Conservation (phyloP, 768 basidiomycete species). For the Amanita muscaria region DNA sequence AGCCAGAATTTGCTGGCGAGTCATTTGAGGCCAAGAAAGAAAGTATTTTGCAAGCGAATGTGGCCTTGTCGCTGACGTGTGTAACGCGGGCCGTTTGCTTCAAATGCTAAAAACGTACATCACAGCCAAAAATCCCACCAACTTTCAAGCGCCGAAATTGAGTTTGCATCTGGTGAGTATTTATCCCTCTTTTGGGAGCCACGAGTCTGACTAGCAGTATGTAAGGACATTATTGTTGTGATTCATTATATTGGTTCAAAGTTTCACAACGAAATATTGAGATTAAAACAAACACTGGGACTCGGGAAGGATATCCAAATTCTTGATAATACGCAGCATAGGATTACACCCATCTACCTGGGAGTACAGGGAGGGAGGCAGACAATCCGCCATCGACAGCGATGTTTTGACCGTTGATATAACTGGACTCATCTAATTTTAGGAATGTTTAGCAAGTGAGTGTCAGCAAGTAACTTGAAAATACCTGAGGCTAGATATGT, state of each 20-base stretch:
- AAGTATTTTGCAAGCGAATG: conserved; percentile 28
- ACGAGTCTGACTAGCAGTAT: no score
- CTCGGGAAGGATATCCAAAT: no score
- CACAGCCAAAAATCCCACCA: conserved; percentile 25
- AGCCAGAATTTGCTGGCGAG: conserved; percentile 38
- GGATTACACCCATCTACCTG: conserved; percentile 67
- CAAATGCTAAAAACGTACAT: background rate
- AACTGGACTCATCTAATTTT: conserved; percentile 72
- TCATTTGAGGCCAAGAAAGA: conserved; percentile 37
- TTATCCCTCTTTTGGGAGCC: background rate
- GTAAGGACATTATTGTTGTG: no score
- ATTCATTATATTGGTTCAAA: no score
- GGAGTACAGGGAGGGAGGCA: conserved; percentile 68
- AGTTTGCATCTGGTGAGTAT: background rate
- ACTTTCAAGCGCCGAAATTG: conserved; percentile 24
- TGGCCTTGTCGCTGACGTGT: conserved; percentile 37
- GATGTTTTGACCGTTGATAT: conserved; percentile 84
- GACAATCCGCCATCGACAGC: conserved; percentile 85
- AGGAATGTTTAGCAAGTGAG: background rate
- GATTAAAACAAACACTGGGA: no score
- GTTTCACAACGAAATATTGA: no score
- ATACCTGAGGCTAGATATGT: conserved; percentile 84
- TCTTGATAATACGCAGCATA: no score
- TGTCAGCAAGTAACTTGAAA: conserved; percentile 13
- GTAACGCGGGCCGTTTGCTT: conserved; percentile 13